Evolutionary conservation across 805 yeast genomes (phyloP), one percentile per base, ranked within the genome.

Genomic region (Monosporozyma aquatica): DNA sequence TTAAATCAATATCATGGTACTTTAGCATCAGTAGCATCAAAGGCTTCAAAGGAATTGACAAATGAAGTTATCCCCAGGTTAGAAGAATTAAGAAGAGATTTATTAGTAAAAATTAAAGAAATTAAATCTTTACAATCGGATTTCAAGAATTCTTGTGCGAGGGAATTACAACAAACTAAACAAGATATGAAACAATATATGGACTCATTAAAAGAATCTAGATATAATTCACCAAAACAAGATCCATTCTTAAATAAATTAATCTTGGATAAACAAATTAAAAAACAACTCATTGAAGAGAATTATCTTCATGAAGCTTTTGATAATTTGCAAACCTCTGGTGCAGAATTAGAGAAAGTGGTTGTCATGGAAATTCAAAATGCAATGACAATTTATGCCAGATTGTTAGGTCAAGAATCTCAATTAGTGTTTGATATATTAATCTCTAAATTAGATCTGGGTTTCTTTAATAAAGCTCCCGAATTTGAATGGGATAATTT

Each of bases 401-500:
- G 76, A 51, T 64, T 82, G 29, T 65, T 84, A 45, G 85, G 83
- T 25, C 78, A 77, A 53, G 87, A 83, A 60, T 80, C 87, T 32
- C 81, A 80, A 52, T 68, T 81, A 36, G 78, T 86, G 14, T 75
- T 83, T 50, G 79, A 79, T 48, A 72, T 70, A 38, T 65, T 86
- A 47, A 70, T 81, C 33, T 78, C 87, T 3, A 78, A 75, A 57
- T 65, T 86, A 44, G 82, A 78, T 52, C 55, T 65, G 30, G 87
- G 87, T 2, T 77, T 87, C 50, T 73, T 87, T 47, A 73, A 82
- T 27, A 82, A 83, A 56, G 87, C 83, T 46, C 79, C 95, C 10
- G 70, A 75, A 28, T 77, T 78, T 58, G 97, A 92, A 67, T 90
- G 97, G 95, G 85, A 83, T 46, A 74, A 84, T 26, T 92, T 86